Evolutionary conservation across 768 basidiomycete species (phyloP).

Genomic region (Trichaptum fuscoviolaceum): DNA sequence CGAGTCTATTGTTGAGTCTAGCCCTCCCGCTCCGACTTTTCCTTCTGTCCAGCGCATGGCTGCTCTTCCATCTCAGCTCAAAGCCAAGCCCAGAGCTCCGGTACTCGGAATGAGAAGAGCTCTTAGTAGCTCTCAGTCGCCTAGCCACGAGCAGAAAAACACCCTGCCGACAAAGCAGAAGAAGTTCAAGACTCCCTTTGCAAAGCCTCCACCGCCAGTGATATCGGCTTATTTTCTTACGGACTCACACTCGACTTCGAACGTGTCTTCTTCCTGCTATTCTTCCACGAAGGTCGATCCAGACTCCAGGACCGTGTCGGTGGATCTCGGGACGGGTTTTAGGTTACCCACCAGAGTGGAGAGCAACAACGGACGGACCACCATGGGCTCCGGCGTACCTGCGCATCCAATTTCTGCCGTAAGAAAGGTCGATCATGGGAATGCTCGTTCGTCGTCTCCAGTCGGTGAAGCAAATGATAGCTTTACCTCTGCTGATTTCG

Average conservation of each 20-base stretch:
- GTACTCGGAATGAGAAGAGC: background rate
- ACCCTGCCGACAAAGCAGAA: background rate
- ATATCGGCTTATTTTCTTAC: background rate
- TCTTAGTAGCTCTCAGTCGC: background rate
- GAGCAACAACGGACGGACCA: background rate
- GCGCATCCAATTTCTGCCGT: background rate
- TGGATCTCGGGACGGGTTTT: background rate
- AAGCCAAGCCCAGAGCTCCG: background rate
- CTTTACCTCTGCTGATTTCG: background rate
- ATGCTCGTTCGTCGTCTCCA: background rate
- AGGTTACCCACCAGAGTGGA: background rate
- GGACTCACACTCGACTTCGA: background rate
- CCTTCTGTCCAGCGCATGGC: background rate
- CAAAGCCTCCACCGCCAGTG: background rate
- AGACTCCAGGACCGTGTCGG: background rate
- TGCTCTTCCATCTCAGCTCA: background rate
- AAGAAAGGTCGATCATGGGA: background rate
- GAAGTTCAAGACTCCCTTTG: background rate
- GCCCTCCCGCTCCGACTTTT: background rate
- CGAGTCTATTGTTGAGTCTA: background rate
- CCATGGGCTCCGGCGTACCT: background rate
- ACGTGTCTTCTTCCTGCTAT: background rate
- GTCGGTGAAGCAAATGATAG: background rate
- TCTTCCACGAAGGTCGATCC: background rate
- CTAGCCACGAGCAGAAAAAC: background rate